phyloP scores from a whole-genome alignment of 192 early-diverging fungal genomes.

The Coemansia sp. region DNA sequence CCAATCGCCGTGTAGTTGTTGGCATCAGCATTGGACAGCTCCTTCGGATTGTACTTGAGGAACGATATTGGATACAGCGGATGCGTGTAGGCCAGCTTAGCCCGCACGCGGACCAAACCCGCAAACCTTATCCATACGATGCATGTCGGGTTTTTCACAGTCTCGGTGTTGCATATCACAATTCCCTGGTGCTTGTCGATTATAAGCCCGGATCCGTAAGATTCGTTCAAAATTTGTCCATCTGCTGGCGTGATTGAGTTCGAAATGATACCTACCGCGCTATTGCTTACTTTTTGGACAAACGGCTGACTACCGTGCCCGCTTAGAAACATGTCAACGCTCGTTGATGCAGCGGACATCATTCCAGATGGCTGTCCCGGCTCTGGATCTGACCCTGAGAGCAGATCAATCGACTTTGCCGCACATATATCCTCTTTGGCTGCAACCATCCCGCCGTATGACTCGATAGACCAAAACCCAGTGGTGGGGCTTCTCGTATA shows the following conservation, averaged over 20 bases:
- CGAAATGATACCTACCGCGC: constrained; percentile 16
- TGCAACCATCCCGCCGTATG: constrained; percentile 9
- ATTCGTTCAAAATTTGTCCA: constrained; percentile 15
- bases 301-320: neutral
- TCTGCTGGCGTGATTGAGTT: constrained; percentile 20
- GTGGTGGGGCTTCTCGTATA: constrained; percentile 31
- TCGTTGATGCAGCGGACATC: no score
- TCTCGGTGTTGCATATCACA: constrained; percentile 73
- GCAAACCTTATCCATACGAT: constrained; percentile 84
- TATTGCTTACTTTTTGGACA: constrained; percentile 2
- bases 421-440: no score
- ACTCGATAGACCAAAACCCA: constrained; percentile 39
- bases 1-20: neutral
- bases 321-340: no score
- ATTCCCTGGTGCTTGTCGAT: constrained; percentile 74
- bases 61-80: constrained; percentile 59
- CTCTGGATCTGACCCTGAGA: no score
- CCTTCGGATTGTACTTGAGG: constrained; percentile 29
- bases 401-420: no score
- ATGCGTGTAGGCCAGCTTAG: constrained; percentile 75
- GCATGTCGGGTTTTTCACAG: constrained; percentile 72
- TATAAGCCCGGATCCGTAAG: constrained; percentile 63
- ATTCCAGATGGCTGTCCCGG: no score
- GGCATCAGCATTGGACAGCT: neutral
- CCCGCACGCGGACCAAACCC: constrained; percentile 75